Percentiles rank a stretch among this genome's conserved stretches.
Conservation (phyloP, 768 basidiomycete genomes). For the Coprinopsis sp. region DNA sequence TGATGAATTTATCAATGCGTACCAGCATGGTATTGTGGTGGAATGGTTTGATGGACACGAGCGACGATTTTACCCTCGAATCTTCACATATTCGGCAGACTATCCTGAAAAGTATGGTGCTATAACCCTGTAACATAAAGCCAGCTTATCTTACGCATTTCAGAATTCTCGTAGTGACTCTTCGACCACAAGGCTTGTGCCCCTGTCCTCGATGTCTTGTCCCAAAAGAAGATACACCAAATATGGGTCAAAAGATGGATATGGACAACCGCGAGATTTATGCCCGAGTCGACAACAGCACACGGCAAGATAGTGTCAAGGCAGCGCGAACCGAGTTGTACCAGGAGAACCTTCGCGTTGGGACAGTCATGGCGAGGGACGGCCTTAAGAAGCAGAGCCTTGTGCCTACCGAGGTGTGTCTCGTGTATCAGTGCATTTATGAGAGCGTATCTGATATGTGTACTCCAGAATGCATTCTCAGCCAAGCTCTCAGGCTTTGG, state of each 20-base stretch:
- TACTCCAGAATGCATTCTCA: slow-evolving; percentile 28
- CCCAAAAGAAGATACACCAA: slow-evolving; percentile 14
- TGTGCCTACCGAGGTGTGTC: neutral
- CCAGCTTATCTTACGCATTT: neutral
- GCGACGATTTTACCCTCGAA: slow-evolving; percentile 25
- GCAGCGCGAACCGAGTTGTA: neutral
- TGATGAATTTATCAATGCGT: slow-evolving; percentile 4
- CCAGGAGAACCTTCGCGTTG: neutral
- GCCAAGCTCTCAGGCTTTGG: slow-evolving; percentile 10
- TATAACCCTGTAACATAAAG: too few relatives aligned
- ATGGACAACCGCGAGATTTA: neutral
- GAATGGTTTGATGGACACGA: slow-evolving; percentile 17
- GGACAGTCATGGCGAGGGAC: neutral
- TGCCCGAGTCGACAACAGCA: neutral
- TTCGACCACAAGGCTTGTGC: slow-evolving; percentile 16
- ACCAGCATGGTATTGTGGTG: slow-evolving; percentile 8
- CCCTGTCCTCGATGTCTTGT: slow-evolving; percentile 29
- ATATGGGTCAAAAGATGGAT: slow-evolving; percentile 22
- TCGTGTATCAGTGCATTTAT: neutral
- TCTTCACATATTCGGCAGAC: slow-evolving; percentile 32
- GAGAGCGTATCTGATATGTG: neutral
- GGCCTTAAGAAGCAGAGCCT: neutral
- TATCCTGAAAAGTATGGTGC: slow-evolving; percentile 33
- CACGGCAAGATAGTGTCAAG: neutral
- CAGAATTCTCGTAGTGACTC: slow-evolving; percentile 10